phyloP scores from a whole-genome alignment of 2,329 filamentous ascomycete species.

The Thielaviopsis populi region DNA sequence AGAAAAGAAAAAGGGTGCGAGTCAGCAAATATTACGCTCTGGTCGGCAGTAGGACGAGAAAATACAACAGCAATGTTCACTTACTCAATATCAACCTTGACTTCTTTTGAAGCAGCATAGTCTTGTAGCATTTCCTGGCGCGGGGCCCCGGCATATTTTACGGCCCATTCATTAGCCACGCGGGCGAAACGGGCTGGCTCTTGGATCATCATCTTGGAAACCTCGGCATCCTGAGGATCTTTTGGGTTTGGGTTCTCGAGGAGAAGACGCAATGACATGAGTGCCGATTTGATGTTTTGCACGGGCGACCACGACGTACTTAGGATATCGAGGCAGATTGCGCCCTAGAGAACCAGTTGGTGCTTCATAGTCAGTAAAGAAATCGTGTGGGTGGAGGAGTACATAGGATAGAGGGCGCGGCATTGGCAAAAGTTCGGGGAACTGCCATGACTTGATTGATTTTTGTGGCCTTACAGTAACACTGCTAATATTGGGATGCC shows the following conservation, averaged over 20 bases:
- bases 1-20: background rate
- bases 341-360: conserved; percentile 47
- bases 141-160: conserved; percentile 67
- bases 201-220: conserved; percentile 75
- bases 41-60: background rate
- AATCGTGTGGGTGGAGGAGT: background rate
- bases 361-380: background rate
- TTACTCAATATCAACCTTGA: conserved; percentile 19
- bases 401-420: background rate
- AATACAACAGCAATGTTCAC: background rate
- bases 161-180: conserved; percentile 81
- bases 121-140: conserved; percentile 24
- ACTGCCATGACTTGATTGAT: background rate
- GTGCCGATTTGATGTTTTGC: conserved; percentile 85
- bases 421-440: background rate
- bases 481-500: conserved; percentile 94
- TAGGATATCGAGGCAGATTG: conserved; percentile 91
- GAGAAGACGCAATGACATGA: conserved; percentile 84
- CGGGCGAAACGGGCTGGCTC: conserved; percentile 65
- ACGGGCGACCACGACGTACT: conserved; percentile 87
- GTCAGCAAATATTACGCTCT: background rate
- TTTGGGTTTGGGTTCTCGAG: conserved; percentile 89
- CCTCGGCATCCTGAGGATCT: conserved; percentile 92
- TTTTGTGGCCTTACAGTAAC: conserved; percentile 54
- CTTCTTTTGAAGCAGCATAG: background rate